Base-by-base conservation (phyloP, 225 moss, liverwort and hornwort species). In the Ulota crispa region DNA sequence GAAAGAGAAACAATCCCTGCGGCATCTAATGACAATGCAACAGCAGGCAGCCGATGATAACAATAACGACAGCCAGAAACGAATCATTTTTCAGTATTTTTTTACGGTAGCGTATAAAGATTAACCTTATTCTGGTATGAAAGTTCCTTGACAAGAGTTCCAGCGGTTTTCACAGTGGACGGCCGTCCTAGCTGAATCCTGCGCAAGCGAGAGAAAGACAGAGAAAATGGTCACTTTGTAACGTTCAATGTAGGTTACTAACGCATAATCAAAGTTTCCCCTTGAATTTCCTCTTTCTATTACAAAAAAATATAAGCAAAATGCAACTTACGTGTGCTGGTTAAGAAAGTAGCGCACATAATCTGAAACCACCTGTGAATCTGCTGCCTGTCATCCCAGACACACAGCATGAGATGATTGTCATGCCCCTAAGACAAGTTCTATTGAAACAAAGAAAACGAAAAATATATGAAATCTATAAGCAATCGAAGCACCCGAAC, bases 281-380 rank as follows among this genome's bases (percentile, higher is more conserved):
- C 1, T 43, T 21, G 24, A 27, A 12, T n/a, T 45, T 54, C 45
- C 60, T 36, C 15, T 14, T 42, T 77, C 53, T 68, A 15, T 52
- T 34, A 54, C 53, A 73, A 39, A 43, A 59, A 68, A 56, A 27
- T 37, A 62, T 13, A 65, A 65, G 34, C 67, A n/a, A 28, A 71
- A 55, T 81, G 67, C 72, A 47, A 81, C 95, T 93, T 87, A 97
- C 97, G 94, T 94, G 78, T 98, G 97, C 77, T 90, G 95, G 75
- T 86, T 88, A 54, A 98, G 85, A 72, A 98, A 98, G 83, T 94
- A 95, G 72, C 97, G 95, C 28, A 84, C 92, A 83, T 98, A 98
- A 87, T 98, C 95, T 23, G 97, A 98, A 73, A 98, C 95, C 80
- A 91, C 89, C 84, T 98, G 97, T 42, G 97, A 93, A 78, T 98